Percentiles rank a stretch among this genome's conserved stretches.
phyloP scores from a whole-genome alignment of 768 basidiomycete genomes.

The Tricholoma sp. region DNA sequence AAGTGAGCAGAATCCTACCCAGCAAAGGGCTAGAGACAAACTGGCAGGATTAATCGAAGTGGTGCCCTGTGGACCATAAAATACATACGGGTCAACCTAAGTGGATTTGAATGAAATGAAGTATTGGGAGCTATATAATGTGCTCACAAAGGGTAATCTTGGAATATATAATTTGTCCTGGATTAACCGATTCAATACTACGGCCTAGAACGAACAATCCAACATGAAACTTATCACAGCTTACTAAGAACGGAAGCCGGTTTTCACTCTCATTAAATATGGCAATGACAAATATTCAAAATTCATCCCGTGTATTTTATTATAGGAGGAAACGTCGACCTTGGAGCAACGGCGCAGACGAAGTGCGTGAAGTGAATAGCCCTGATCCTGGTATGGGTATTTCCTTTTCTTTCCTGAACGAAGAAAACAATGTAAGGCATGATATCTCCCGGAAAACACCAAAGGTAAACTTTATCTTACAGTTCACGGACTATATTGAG shows the following conservation, averaged over 20 bases:
- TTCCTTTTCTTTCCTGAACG: slow-evolving; percentile 18
- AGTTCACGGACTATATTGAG: slow-evolving; percentile 48
- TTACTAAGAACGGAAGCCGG: neutral
- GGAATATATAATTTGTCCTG: neutral
- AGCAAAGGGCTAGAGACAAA: neutral
- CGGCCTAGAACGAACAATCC: neutral
- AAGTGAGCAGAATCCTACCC: neutral
- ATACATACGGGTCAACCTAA: neutral
- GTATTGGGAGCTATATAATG: neutral
- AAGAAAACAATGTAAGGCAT: neutral
- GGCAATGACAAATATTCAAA: neutral
- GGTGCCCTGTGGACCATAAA: too few species aligned
- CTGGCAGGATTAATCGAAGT: neutral
- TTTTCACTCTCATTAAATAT: neutral
- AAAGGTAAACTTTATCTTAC: slow-evolving; percentile 28
- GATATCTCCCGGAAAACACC: neutral
- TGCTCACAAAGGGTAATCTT: neutral
- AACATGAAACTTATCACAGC: neutral
- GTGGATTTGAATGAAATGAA: neutral
- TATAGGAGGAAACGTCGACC: neutral
- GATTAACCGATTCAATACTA: neutral
- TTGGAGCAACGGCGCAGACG: neutral
- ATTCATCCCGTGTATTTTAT: neutral
- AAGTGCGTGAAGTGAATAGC: slow-evolving; percentile 10
- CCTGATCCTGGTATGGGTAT: slow-evolving; percentile 27